These are phyloP conservation scores for Colletotrichum camelliae DNA, from an alignment of 2,329 filamentous ascomycete species.

Conservation along the genomic window DNA sequence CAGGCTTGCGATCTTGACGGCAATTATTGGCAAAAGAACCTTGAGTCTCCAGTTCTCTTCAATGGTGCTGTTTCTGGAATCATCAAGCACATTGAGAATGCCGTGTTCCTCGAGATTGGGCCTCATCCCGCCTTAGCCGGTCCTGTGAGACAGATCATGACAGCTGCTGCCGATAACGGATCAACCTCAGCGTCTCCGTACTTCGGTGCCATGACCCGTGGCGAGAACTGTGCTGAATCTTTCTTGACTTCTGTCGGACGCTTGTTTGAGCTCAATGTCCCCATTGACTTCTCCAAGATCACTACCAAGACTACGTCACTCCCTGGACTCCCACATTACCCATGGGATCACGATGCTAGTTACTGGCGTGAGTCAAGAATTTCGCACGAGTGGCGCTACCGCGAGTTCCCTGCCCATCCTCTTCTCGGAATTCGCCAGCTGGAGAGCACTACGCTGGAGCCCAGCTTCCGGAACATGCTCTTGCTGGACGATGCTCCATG, in stretches of 20 bases:
- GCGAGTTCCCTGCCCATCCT: not conserved
- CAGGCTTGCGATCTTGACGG: not conserved
- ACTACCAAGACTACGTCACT: not conserved
- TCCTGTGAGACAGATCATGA: not conserved
- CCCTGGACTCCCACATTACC: not conserved
- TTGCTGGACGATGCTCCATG: not conserved
- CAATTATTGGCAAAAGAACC: not conserved
- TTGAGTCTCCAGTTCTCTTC: not conserved
- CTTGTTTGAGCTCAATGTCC: not conserved
- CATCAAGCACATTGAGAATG: not conserved
- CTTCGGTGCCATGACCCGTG: not conserved
- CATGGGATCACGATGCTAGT: not conserved
- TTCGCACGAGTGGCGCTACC: not conserved
- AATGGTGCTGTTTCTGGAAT: not conserved
- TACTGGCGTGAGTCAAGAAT: not conserved
- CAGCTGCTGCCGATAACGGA: not conserved
- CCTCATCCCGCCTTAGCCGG: not conserved
- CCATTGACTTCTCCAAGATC: not conserved
- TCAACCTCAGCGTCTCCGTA: not conserved
- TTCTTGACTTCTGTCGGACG: slow-evolving; percentile 2
- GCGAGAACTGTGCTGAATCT: not conserved
- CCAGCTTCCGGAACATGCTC: not conserved
- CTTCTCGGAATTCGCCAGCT: not conserved
- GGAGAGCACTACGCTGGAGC: not conserved
- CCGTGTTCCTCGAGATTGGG: not conserved